These are phyloP conservation scores for Pseudogymnoascus sp. DNA, from an alignment of 2,329 filamentous ascomycete species.

Conservation along the genomic window DNA sequence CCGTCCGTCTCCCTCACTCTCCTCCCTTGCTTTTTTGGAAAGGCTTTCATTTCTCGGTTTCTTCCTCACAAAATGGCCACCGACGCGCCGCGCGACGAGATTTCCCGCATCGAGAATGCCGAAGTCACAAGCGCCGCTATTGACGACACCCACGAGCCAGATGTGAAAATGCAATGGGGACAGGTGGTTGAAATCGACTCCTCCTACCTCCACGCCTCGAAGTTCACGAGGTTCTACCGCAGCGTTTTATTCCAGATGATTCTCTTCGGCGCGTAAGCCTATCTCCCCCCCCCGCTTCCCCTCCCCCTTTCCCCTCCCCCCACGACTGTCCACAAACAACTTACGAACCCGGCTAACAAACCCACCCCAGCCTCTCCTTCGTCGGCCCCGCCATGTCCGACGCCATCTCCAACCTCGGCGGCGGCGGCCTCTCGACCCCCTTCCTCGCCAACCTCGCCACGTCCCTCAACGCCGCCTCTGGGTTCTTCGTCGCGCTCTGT, in stretches of 20 bases:
- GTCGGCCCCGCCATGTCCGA: conserved; percentile 18
- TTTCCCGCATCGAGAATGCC: too few species aligned
- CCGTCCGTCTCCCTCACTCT: too few species aligned
- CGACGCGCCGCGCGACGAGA: neutral
- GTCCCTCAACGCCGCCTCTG: conserved; percentile 13
- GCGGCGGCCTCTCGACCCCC: conserved; percentile 15
- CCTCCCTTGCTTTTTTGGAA: too few species aligned
- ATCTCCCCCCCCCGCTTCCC: neutral
- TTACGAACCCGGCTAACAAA: too few species aligned
- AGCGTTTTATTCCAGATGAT: conserved; percentile 14
- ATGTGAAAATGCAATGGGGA: neutral
- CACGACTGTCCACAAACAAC: too few species aligned
- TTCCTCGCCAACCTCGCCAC: conserved; percentile 16
- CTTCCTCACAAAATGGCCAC: too few species aligned
- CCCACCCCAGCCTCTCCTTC: conserved; percentile 16
- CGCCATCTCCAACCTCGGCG: conserved; percentile 16
- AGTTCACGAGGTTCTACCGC: conserved; percentile 7
- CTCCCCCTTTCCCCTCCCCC: neutral
- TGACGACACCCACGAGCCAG: too few species aligned
- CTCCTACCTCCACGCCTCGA: conserved; percentile 6
- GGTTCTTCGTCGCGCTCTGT: conserved; percentile 16
- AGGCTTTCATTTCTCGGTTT: too few species aligned
- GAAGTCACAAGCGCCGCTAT: too few species aligned
- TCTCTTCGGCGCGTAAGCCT: conserved; percentile 13
- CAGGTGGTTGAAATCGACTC: conserved; percentile 2